Conservation (phyloP, 2,329 filamentous ascomycete species). For the Botrytis medusae region DNA sequence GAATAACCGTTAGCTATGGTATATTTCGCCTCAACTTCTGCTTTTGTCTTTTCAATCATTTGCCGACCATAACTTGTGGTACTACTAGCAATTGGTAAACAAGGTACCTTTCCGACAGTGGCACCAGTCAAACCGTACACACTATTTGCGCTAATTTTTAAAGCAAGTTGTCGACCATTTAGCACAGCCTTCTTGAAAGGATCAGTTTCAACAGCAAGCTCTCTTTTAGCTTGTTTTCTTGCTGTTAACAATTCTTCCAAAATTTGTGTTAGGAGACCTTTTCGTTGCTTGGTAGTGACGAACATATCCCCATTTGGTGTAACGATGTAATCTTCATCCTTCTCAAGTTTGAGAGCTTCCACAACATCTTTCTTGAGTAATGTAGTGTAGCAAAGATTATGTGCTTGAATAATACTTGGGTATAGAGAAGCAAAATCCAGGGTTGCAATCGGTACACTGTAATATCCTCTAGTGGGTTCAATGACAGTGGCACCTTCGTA, state of each 20-base stretch:
- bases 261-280: constrained; percentile 92
- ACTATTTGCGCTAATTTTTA: constrained; percentile 97
- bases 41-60: constrained; percentile 98
- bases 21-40: constrained; percentile 89
- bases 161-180: constrained; percentile 91
- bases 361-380: constrained; percentile 76
- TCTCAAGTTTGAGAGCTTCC: constrained; percentile 73
- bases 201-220: constrained; percentile 84
- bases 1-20: constrained; percentile 91
- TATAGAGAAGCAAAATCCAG: constrained; percentile 99
- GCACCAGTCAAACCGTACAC: constrained; percentile 97
- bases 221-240: constrained; percentile 90
- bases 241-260: constrained; percentile 88
- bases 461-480: constrained; percentile 89
- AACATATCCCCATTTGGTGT: constrained; percentile 95
- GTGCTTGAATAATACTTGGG: constrained; percentile 97
- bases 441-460: constrained; percentile 91
- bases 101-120: constrained; percentile 92
- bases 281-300: constrained; percentile 81
- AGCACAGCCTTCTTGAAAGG: constrained; percentile 97
- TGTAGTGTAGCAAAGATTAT: constrained; percentile 97
- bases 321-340: constrained; percentile 93
- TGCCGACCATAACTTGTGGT: constrained; percentile 96
- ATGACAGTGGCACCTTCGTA: constrained; percentile 99
- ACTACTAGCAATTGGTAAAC: constrained; percentile 91